Evolutionary conservation across 208 protist species (phyloP).

Genomic region (Naegleria gruberi): DNA sequence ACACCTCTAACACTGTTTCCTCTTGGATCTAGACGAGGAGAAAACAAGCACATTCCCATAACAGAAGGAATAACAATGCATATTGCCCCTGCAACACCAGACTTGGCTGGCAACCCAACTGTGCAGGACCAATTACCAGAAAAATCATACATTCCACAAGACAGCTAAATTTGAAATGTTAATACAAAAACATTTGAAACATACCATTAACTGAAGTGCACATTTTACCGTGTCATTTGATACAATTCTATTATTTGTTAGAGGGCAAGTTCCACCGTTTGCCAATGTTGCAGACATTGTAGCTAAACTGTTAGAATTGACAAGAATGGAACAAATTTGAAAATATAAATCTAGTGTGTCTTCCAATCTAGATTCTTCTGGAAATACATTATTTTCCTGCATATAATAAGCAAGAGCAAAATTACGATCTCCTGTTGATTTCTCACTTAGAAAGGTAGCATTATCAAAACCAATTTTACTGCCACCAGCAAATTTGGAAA

Average conservation of each 20-base stretch:
- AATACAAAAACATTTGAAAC: neutral
- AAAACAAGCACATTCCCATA: slow-evolving; percentile 31
- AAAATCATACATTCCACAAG: slow-evolving; percentile 45
- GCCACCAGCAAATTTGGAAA: slow-evolving; percentile 27
- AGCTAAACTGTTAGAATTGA: slow-evolving; percentile 33
- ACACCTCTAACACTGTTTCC: slow-evolving; percentile 37
- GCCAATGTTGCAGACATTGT: slow-evolving; percentile 42
- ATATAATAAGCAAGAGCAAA: slow-evolving; percentile 47
- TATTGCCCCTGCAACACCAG: slow-evolving; percentile 32
- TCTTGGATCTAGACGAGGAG: slow-evolving; percentile 34
- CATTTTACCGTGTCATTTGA: slow-evolving; percentile 16
- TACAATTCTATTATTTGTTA: slow-evolving; percentile 37
- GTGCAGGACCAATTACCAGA: slow-evolving; percentile 35
- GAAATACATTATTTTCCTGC: slow-evolving; percentile 35
- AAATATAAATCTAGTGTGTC: slow-evolving; percentile 42
- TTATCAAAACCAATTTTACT: slow-evolving; percentile 38
- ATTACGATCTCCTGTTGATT: slow-evolving; percentile 41
- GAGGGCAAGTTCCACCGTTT: slow-evolving; percentile 39
- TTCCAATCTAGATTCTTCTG: slow-evolving; percentile 22
- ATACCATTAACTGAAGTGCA: neutral
- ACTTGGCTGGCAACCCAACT: slow-evolving; percentile 39
- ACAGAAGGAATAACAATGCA: slow-evolving; percentile 36
- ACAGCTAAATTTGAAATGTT: slow-evolving; percentile 26
- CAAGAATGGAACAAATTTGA: slow-evolving; percentile 37
- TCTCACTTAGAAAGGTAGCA: slow-evolving; percentile 41